Evolutionary conservation across 139 green algal genomes (phyloP).

Genomic region (Chlamydomonas schloesseri): DNA sequence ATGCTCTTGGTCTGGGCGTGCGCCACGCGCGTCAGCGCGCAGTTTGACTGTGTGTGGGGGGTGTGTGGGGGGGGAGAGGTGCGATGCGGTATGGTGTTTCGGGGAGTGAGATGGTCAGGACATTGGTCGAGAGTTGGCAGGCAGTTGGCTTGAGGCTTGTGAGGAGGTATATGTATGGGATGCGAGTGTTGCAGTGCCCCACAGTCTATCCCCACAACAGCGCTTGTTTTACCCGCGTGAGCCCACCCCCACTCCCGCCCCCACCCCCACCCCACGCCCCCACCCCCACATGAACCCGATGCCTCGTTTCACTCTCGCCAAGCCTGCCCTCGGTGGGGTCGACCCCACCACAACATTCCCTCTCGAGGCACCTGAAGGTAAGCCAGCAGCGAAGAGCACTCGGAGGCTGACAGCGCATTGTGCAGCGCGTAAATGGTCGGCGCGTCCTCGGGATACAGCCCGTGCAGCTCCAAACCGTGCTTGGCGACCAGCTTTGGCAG

Average conservation of each 20-base stretch:
- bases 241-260: no score
- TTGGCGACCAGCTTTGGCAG: not conserved
- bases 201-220: no score
- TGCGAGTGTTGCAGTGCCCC: no score
- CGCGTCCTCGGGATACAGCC: not conserved
- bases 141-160: no score
- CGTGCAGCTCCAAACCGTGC: not conserved
- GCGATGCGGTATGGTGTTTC: not conserved
- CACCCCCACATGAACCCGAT: no score
- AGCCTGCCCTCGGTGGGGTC: no score
- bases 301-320: no score
- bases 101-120: not conserved
- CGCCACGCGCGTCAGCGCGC: not conserved
- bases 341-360: no score
- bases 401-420: not conserved
- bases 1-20: conserved; percentile 1
- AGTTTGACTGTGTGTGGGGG: not conserved
- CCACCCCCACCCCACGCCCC: no score
- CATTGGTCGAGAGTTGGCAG: not conserved
- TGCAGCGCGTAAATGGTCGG: not conserved
- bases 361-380: not conserved
- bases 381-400: not conserved
- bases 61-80: not conserved
- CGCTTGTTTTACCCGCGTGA: no score
- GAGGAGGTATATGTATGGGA: no score